Conservation (phyloP, 495 filamentous ascomycete genomes). For the Pyrenula massariospora region DNA sequence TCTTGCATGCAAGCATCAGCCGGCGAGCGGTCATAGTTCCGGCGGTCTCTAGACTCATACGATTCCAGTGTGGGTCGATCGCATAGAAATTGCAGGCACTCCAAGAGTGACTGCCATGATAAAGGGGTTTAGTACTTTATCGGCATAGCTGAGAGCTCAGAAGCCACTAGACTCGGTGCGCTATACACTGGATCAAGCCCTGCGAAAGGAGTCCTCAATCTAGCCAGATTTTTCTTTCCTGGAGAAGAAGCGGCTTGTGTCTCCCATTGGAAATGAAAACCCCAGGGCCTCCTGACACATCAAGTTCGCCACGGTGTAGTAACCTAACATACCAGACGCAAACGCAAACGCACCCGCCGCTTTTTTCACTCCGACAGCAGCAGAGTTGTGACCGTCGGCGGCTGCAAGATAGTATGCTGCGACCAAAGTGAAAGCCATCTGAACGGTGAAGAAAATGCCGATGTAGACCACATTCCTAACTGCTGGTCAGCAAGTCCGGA, state of each 20-base stretch:
- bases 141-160: background rate
- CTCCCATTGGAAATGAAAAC: constrained; percentile 30
- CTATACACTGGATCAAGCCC: too few species aligned
- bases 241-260: constrained; percentile 30
- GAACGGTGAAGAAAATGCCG: constrained; percentile 31
- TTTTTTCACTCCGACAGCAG: constrained; percentile 26
- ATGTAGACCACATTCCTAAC: constrained; percentile 34
- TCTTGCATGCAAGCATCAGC: background rate
- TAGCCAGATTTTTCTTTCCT: constrained; percentile 11
- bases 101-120: background rate
- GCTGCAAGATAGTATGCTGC: constrained; percentile 32
- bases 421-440: constrained; percentile 31
- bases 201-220: background rate
- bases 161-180: background rate
- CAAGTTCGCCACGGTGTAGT: constrained; percentile 35
- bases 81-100: background rate
- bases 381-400: constrained; percentile 25
- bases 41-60: background rate
- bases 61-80: background rate
- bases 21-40: background rate
- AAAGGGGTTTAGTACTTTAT: background rate
- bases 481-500: background rate
- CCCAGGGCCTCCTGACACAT: constrained; percentile 28
- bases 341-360: constrained; percentile 35
- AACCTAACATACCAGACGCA: constrained; percentile 32